Evolutionary conservation across 2,329 filamentous ascomycete genomes (phyloP), one percentile per base, ranked within the genome.

Genomic region (Cadophora sp.): DNA sequence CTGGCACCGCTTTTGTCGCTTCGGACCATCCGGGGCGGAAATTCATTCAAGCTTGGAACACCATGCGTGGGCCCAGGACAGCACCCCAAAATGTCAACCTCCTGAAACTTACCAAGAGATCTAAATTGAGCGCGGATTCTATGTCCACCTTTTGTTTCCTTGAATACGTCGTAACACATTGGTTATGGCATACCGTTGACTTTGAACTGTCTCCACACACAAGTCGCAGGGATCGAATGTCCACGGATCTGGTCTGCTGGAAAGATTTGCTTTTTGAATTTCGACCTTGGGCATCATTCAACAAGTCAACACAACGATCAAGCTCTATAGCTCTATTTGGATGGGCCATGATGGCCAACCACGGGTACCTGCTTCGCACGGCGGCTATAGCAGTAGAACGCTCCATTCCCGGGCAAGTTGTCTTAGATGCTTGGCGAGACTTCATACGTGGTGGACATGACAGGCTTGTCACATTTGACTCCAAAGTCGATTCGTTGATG

Each of bases 271-370:
- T 53, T 1, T 69, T 69, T 22, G 22, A 53, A 19, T 67, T 65
- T n/a, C 62, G 62, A 22, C 69, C 67, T 24, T 71, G 69, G 69
- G 53, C 16, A 11, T 9, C 34, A 14, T 16, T 27, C 29, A 31
- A 55, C 14, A 29, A 19, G 5, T 22, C 55, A 40, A 3, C 51
- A 43, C 26, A 6, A n/a, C 31, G 24, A 22, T 31, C 14, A 14
- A 12, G 46, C 27, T 34, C 34, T 8, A 61, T 65, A 5, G 37
- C 34, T 29, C n/a, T 65, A 1, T 29, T 71, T 19, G 66, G 66
- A 2, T 71, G 66, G 69, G 69, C 64, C 4, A 34, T 71, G 14
- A 64, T 64, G 37, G 43, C 60, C 60, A 70, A 70, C 24, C 69
- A 70, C 51, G 12, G 24, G 12, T 53, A 53, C 50, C 11, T 34